A percentile compares a stretch with the other conserved stretches of the same genome.
phyloP scores from a whole-genome alignment of 2,329 filamentous ascomycete species.

The Myriosclerotinia duriaeana region DNA sequence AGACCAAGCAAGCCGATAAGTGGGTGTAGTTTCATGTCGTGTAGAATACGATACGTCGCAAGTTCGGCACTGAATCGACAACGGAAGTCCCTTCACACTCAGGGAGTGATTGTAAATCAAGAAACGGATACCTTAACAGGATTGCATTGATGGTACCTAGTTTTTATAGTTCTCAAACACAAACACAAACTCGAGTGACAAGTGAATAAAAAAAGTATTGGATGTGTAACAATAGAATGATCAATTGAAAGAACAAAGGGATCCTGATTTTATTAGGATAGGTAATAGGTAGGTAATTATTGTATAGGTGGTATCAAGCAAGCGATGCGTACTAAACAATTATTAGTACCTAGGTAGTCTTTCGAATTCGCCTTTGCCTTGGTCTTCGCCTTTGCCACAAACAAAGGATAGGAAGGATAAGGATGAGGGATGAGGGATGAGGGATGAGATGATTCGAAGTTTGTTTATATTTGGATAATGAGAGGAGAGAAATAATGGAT shows the following conservation, averaged over 20 bases:
- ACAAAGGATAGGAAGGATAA: too few species aligned
- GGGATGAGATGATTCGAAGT: too few species aligned
- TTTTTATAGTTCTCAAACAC: too few species aligned
- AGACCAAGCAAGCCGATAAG: constrained; percentile 56
- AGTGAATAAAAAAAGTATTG: not conserved
- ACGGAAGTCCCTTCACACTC: not conserved
- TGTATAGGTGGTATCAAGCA: constrained; percentile 21
- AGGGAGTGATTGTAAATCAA: not conserved
- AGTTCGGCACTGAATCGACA: not conserved
- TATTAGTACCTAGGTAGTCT: too few species aligned
- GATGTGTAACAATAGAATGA: constrained; percentile 10
- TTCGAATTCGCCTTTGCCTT: too few species aligned
- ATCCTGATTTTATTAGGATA: not conserved
- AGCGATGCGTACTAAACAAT: constrained; percentile 1
- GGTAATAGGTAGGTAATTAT: too few species aligned
- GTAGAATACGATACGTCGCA: constrained; percentile 6
- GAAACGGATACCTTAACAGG: constrained; percentile 23
- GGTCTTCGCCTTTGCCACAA: too few species aligned
- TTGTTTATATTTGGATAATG: too few species aligned
- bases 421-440: too few species aligned
- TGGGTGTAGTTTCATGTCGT: constrained; percentile 44
- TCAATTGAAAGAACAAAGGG: constrained; percentile 18
- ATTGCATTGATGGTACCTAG: constrained; percentile 30
- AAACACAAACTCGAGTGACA: not conserved
- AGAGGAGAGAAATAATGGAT: too few species aligned